Conservation (phyloP, 2,329 filamentous ascomycete species). For the Phaeosphaeriaceae sp. region DNA sequence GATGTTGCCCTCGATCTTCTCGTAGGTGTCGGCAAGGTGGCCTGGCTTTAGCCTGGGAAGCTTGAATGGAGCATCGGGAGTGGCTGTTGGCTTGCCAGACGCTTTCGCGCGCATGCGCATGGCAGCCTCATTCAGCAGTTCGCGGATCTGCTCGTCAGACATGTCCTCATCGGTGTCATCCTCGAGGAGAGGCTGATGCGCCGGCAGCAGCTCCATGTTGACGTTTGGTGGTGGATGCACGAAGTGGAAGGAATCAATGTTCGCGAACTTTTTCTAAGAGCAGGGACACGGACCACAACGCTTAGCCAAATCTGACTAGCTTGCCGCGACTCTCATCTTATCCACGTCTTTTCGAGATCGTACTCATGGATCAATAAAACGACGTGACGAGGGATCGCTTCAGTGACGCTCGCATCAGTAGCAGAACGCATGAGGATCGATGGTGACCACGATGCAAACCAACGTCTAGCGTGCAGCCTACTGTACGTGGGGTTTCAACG, state of each 20-base stretch:
- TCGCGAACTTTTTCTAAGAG: slow-evolving; percentile 32
- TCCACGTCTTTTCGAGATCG: background rate
- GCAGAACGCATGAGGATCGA: too few species aligned
- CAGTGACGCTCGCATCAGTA: background rate
- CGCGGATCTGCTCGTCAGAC: slow-evolving; percentile 68
- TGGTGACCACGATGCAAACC: too few species aligned
- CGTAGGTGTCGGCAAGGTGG: slow-evolving; percentile 60
- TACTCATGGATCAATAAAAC: too few species aligned
- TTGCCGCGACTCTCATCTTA: background rate
- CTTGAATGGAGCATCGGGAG: slow-evolving; percentile 47
- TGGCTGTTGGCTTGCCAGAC: slow-evolving; percentile 30
- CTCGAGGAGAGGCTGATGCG: slow-evolving; percentile 41
- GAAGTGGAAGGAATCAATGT: slow-evolving; percentile 29
- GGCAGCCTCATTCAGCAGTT: slow-evolving; percentile 70
- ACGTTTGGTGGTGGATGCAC: slow-evolving; percentile 32
- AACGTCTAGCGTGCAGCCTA: too few species aligned
- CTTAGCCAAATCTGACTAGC: background rate
- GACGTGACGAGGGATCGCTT: too few species aligned
- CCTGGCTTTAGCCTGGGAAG: slow-evolving; percentile 60
- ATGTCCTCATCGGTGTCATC: slow-evolving; percentile 56
- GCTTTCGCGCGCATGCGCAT: slow-evolving; percentile 59
- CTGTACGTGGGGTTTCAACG: too few species aligned
- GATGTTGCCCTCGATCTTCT: slow-evolving; percentile 60
- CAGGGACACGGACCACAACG: slow-evolving; percentile 21
- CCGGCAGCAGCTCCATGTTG: slow-evolving; percentile 46